These are phyloP conservation scores for Microthyrium microscopicum DNA, from an alignment of 2,329 filamentous ascomycete genomes.

Conservation along the genomic window DNA sequence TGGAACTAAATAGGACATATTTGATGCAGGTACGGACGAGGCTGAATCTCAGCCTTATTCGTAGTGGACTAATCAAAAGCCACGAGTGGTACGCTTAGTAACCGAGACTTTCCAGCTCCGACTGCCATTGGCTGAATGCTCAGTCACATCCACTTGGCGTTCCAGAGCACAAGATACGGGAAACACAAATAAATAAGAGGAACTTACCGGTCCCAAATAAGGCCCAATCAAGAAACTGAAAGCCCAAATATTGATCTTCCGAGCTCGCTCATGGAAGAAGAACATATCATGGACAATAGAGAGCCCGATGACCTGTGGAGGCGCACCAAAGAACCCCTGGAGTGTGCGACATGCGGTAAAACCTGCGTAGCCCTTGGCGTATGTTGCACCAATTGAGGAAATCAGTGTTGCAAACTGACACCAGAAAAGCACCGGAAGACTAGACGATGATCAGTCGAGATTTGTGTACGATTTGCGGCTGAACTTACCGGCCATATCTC, in stretches of 20 bases:
- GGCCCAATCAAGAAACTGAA: slow-evolving; percentile 12
- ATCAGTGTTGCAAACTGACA: slow-evolving; percentile 12
- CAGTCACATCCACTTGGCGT: too few species aligned
- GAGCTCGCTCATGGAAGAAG: slow-evolving; percentile 21
- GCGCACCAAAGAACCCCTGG: slow-evolving; percentile 15
- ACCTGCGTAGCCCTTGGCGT: slow-evolving; percentile 11
- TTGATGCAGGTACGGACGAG: too few species aligned
- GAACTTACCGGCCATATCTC: slow-evolving; percentile 10
- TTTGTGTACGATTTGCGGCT: background rate
- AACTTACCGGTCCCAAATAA: slow-evolving; percentile 19
- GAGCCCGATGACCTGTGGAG: slow-evolving; percentile 15
- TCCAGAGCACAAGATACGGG: too few species aligned
- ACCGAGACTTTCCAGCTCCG: too few species aligned
- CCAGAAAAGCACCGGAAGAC: slow-evolving; percentile 18
- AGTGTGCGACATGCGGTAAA: slow-evolving; percentile 15
- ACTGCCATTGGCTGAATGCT: too few species aligned
- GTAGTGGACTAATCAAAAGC: too few species aligned
- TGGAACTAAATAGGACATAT: too few species aligned
- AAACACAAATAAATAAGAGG: too few species aligned
- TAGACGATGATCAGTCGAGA: background rate
- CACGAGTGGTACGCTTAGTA: too few species aligned
- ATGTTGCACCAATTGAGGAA: slow-evolving; percentile 11
- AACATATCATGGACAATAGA: slow-evolving; percentile 21
- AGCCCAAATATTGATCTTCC: slow-evolving; percentile 19
- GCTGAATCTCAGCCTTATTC: too few species aligned